Percentiles rank a stretch among this genome's conserved stretches.
Evolutionary conservation across 371 early-diverging fungal genomes (phyloP).

Genomic region (Lichtheimia ramosa): DNA sequence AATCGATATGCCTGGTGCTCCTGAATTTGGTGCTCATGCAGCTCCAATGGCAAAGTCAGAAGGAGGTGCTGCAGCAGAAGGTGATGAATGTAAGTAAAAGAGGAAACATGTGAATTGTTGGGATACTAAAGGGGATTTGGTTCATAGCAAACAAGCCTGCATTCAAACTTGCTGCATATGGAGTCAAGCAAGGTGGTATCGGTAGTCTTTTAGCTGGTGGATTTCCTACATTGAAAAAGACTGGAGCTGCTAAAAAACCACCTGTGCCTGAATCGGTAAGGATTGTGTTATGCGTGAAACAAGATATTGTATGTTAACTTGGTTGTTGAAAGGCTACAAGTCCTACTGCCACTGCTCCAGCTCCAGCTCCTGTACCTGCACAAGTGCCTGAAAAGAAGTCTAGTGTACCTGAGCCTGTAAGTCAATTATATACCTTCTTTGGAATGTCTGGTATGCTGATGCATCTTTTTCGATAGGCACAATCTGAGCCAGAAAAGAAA

Average conservation of each 20-base stretch:
- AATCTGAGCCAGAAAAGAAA: constrained; percentile 12
- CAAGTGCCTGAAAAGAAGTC: not conserved
- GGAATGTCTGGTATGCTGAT: not conserved
- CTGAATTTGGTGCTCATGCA: constrained; percentile 36
- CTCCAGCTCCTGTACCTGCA: constrained; percentile 1
- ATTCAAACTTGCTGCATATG: constrained; percentile 68
- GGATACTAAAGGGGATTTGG: too few species aligned
- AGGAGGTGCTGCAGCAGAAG: constrained; percentile 20
- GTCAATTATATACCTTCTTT: not conserved
- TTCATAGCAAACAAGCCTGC: constrained; percentile 11
- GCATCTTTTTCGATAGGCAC: not conserved
- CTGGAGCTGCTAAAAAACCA: constrained; percentile 16
- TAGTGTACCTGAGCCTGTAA: not conserved
- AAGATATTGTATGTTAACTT: not conserved
- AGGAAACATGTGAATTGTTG: not conserved
- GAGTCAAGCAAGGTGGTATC: constrained; percentile 85
- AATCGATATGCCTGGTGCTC: constrained; percentile 50
- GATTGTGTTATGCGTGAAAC: not conserved
- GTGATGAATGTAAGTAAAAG: constrained; percentile 18
- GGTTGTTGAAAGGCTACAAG: not conserved
- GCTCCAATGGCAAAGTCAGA: constrained; percentile 16
- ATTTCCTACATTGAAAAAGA: constrained; percentile 37
- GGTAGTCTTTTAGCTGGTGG: constrained; percentile 78
- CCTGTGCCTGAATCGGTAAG: constrained; percentile 11
- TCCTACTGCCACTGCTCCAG: constrained; percentile 14